phyloP scores from a whole-genome alignment of 805 yeast species.

The Yarrowia yakushimensis region DNA sequence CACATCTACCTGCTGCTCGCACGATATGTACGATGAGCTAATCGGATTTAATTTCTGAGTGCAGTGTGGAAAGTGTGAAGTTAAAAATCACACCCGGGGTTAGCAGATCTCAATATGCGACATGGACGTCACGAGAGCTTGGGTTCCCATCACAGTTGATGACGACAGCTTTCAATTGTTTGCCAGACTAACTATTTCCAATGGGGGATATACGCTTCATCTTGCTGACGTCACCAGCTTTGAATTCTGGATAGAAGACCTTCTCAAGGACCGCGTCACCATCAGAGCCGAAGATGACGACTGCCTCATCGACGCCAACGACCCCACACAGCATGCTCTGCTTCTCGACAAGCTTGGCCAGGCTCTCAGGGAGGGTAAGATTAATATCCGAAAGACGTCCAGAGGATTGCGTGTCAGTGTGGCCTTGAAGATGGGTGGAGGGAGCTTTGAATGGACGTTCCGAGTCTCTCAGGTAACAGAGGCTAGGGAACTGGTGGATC shows the following conservation, averaged over 20 bases:
- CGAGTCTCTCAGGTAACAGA: not conserved
- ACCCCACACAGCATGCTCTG: not conserved
- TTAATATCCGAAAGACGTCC: not conserved
- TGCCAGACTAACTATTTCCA: not conserved
- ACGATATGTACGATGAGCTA: conserved; percentile 8
- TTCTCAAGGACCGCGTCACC: not conserved
- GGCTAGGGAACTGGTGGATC: not conserved
- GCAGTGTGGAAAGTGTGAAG: not conserved
- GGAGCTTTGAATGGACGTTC: conserved; percentile 1
- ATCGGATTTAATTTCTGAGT: conserved; percentile 1
- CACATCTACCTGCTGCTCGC: not conserved
- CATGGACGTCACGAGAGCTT: not conserved
- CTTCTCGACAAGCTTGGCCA: not conserved
- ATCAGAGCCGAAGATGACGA: conserved; percentile 23
- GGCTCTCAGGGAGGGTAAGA: not conserved
- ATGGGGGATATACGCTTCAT: not conserved
- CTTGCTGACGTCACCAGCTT: not conserved
- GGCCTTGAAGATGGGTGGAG: not conserved
- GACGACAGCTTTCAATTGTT: not conserved
- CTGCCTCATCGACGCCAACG: conserved; percentile 21
- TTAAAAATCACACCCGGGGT: conserved; percentile 12
- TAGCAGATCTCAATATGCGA: not conserved
- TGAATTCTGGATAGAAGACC: not conserved
- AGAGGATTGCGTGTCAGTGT: not conserved
- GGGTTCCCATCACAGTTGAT: not conserved